A percentile compares a stretch with the other conserved stretches of the same genome.
These are phyloP conservation scores for Gloeopeniophorella convolvens DNA, from an alignment of 768 basidiomycete species.

Conservation along the genomic window DNA sequence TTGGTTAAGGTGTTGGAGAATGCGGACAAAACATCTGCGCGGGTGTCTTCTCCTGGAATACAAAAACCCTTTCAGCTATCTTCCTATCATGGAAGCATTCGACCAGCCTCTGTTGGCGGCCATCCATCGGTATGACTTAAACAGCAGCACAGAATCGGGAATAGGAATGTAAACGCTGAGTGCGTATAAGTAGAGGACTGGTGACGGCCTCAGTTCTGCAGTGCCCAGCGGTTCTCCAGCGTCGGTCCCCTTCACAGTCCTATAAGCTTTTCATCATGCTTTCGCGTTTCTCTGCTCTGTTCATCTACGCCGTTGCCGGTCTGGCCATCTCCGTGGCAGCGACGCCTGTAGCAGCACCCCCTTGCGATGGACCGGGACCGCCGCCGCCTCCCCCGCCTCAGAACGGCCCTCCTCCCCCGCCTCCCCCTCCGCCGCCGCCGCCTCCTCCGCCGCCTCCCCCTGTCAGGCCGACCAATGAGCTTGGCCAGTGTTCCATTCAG, in stretches of 20 bases:
- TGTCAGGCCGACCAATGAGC: no score
- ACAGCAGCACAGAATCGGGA: not conserved
- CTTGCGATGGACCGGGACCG: not conserved
- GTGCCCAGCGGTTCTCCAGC: constrained; percentile 15
- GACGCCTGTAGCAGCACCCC: constrained; percentile 1
- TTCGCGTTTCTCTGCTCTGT: constrained; percentile 11
- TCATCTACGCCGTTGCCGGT: constrained; percentile 11
- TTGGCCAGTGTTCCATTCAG: not conserved
- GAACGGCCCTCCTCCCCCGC: no score
- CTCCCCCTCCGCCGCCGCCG: no score
- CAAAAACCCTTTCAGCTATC: no score
- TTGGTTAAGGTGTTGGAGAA: no score
- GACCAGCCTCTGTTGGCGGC: no score
- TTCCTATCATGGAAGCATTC: no score
- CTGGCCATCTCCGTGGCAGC: constrained; percentile 9
- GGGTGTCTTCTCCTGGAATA: no score
- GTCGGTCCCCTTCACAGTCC: constrained; percentile 4
- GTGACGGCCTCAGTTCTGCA: not conserved
- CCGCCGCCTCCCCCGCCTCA: no score
- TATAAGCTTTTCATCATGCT: constrained; percentile 14
- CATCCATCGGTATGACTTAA: no score
- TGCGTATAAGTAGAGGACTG: constrained; percentile 4
- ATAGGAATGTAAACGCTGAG: constrained; percentile 1
- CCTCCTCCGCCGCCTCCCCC: no score
- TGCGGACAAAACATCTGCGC: no score